Evolutionary conservation across 495 filamentous ascomycete species (phyloP).

Genomic region (Lophiostoma macrostomum): DNA sequence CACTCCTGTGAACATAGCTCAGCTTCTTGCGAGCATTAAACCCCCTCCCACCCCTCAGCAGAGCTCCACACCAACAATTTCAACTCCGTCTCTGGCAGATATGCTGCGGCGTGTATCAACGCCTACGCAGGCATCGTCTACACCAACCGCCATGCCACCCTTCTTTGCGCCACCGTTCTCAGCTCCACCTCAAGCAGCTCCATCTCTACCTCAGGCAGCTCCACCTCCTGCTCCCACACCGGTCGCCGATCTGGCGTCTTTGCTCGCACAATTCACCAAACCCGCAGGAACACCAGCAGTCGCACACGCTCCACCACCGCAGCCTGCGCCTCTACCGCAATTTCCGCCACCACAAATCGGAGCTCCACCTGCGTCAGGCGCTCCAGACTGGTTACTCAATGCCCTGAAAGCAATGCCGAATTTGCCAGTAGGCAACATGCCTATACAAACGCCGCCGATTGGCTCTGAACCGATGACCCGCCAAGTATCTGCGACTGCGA

Average conservation of each 20-base stretch:
- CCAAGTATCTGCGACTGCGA: slow-evolving; percentile 24
- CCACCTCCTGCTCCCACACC: slow-evolving; percentile 4
- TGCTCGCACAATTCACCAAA: slow-evolving; percentile 19
- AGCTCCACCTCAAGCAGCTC: slow-evolving; percentile 27
- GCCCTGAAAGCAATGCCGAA: slow-evolving; percentile 15
- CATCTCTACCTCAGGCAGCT: slow-evolving; percentile 6
- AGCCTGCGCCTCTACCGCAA: background rate
- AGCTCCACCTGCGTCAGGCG: background rate
- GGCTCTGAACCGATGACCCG: slow-evolving; percentile 18
- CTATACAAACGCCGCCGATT: background rate
- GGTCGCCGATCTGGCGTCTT: slow-evolving; percentile 13
- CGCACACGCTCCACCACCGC: background rate
- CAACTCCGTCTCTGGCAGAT: slow-evolving; percentile 39
- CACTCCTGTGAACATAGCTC: slow-evolving; percentile 19
- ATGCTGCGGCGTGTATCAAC: slow-evolving; percentile 11
- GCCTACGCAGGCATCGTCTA: slow-evolving; percentile 6
- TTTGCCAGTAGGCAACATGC: background rate
- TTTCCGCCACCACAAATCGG: background rate
- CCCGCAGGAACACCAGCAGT: slow-evolving; percentile 8
- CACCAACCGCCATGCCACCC: slow-evolving; percentile 29
- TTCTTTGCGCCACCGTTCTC: slow-evolving; percentile 35
- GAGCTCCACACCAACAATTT: slow-evolving; percentile 43
- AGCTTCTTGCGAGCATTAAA: slow-evolving; percentile 18
- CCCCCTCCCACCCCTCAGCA: slow-evolving; percentile 6
- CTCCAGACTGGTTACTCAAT: slow-evolving; percentile 26